Percentiles rank a stretch among this genome's conserved stretches.
Conservation (phyloP, 352 stramenopile species). For the Pelagophyceae sp. region DNA sequence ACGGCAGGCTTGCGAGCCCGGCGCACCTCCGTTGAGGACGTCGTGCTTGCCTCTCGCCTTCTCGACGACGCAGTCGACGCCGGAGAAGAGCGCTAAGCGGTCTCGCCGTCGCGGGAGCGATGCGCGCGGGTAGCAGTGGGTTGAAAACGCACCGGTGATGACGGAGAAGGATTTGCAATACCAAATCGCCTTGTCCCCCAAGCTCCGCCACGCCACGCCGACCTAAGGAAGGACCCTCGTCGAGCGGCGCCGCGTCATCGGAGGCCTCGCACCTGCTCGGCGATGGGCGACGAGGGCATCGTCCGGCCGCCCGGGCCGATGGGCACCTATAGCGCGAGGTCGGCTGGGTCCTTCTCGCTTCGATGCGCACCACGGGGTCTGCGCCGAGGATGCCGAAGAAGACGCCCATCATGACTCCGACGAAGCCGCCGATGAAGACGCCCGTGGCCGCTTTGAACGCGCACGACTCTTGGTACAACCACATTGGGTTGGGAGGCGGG, state of each 20-base stretch:
- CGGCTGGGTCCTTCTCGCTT: no score
- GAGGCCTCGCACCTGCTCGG: background rate
- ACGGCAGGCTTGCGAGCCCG: background rate
- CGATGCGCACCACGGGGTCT: background rate
- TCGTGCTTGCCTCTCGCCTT: slow-evolving; percentile 15
- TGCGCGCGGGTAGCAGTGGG: no score
- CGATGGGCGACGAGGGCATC: background rate
- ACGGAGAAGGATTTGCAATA: slow-evolving; percentile 15
- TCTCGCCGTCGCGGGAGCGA: no score
- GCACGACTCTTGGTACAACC: slow-evolving; percentile 6
- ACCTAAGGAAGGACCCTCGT: background rate
- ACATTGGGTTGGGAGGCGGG: slow-evolving; percentile 12
- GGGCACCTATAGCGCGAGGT: no score
- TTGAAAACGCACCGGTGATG: slow-evolving; percentile 11
- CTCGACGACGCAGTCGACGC: slow-evolving; percentile 19
- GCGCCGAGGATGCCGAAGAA: slow-evolving; percentile 20
- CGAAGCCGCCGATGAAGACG: background rate
- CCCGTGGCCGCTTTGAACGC: slow-evolving; percentile 15
- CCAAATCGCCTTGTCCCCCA: slow-evolving; percentile 16
- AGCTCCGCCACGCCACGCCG: background rate
- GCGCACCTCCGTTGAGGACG: slow-evolving; percentile 10
- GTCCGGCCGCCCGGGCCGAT: slow-evolving; percentile 6
- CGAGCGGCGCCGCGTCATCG: background rate
- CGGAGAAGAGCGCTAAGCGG: background rate
- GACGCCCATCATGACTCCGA: slow-evolving; percentile 6